Conservation (phyloP, 192 early-diverging fungal genomes). For the Thamnidium elegans region DNA sequence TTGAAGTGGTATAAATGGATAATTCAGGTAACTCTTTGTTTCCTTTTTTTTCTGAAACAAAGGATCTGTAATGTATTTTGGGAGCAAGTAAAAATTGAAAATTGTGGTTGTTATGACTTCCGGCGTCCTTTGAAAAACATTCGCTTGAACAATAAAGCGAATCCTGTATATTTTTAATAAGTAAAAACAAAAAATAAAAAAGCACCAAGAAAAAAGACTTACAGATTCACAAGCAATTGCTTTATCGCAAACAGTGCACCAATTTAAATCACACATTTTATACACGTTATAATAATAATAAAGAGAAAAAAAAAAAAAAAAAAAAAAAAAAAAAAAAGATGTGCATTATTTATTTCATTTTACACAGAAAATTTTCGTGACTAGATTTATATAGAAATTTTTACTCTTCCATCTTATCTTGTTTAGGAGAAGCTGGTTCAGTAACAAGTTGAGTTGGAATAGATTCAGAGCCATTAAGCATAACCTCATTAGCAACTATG, state of each 20-base stretch:
- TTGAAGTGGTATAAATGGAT: not conserved
- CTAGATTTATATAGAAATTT: not conserved
- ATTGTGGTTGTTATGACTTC: not conserved
- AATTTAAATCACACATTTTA: conserved; percentile 32
- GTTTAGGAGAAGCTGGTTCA: not conserved
- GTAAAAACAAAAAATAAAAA: not conserved
- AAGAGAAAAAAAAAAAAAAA: conserved; percentile 1
- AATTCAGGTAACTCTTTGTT: not conserved
- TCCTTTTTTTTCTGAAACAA: not conserved
- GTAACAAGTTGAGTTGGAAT: not conserved
- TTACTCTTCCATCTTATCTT: conserved; percentile 1
- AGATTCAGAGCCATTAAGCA: not conserved
- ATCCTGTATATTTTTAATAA: conserved; percentile 3
- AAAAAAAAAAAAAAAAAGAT: not conserved
- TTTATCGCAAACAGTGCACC: conserved; percentile 38
- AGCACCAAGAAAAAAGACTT: too few species aligned
- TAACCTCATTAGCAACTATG: not conserved
- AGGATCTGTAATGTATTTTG: conserved; percentile 7
- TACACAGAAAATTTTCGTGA: not conserved
- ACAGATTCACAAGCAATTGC: conserved; percentile 30
- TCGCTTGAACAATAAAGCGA: conserved; percentile 12
- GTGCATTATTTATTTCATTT: not conserved
- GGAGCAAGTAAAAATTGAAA: not conserved
- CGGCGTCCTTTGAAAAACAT: conserved; percentile 8
- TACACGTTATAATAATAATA: not conserved